Base-by-base conservation (phyloP, 2,329 filamentous ascomycete species). In the Alternaria conjuncta region DNA sequence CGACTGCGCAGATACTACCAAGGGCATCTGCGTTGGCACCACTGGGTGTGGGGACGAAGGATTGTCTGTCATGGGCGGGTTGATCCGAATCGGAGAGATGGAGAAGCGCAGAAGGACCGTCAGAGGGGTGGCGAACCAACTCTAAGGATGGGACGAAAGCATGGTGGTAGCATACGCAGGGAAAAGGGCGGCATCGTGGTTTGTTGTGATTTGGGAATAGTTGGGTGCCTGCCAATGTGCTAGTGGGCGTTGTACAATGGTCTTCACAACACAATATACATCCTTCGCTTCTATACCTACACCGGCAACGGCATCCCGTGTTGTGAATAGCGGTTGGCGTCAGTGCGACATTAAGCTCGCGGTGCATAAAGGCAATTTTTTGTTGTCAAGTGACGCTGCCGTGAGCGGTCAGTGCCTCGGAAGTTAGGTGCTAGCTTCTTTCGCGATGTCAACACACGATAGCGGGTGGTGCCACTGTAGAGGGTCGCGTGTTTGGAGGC, bases 11-110 rank as follows among this genome's bases (percentile, higher is more conserved):
- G 50, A 45, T 36, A 45, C 62, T 23, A 50, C 28, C 26, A 60
- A 25, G 10, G 70, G 71, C 3, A 63, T 74, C 21, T 74, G 71
- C 67, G 69, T 74, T 15, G 60, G 60, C 50, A 71, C 67, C 6
- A 53, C 58, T 11, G 65, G 71, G 5, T 74, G 71, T 63, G 71
- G 69, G 8, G 63, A 62, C 11, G 23, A 53, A 21, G 71, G 70
- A 1, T 62, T 63, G 2, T 43, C 53, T 26, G 43, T 60, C n/a
- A 46, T 66, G 55, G 69, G 72, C 13, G 55, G 61, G 5, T 41
- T 74, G 53, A 46, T 71, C 2, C 60, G 55, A 7, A 51, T 69
- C 49, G 66, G 60, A 8, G 61, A 68, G 44, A 65, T 64, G 57
- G 63, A 69, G 62, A 65, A 53, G 45, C 61, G 66, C 18, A 62